Evolutionary conservation across 2,329 filamentous ascomycete genomes (phyloP), one percentile per base, ranked within the genome.

Genomic region (Torrubiellomyces zombiae): DNA sequence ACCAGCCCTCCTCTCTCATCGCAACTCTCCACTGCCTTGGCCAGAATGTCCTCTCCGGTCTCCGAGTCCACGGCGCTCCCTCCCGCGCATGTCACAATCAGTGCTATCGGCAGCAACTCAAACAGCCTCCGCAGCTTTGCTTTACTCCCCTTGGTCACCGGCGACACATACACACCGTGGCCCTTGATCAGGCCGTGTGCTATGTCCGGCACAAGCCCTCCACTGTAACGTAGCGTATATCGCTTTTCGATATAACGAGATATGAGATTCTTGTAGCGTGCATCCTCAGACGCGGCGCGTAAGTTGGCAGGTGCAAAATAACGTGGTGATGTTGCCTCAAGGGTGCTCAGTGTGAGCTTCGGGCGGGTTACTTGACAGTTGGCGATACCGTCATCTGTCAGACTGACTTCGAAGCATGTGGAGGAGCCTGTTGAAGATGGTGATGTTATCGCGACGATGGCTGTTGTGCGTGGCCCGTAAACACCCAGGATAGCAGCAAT

Each of bases 281-380:
- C 36, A 21, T 60, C 48, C 11, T 71, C 60, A 1, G 59, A 57
- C 0, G 68, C 67, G 0, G 62, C 55, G 7, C 69, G 62, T 27
- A 73, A 43, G 35, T 75, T 75, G 4, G 68, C 68, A 0, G 69
- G 69, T 0, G 69, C 64, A 35, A 75, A 74, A 40, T 72, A 74
- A 1, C 60, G 53, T 3, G 48, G 34, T 1, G 33, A 19, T n/a
- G n/a, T n/a, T n/a, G n/a, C n/a, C n/a, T n/a, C n/a, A n/a, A n/a
- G n/a, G n/a, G n/a, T n/a, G 1, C 43, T 32, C 4, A 67, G 45
- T 6, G 36, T 43, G 5, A 70, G 48, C 0, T 34, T 23, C 0
- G 52, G 18, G 0, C 58, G 55, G 0, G 67, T 39, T 1, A 71
- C 33, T 3, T 54, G 42, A 24, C 43, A 48, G 9, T 6, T 25